phyloP scores from a whole-genome alignment of 805 yeast genomes.

The Starmerella riodocensis region DNA sequence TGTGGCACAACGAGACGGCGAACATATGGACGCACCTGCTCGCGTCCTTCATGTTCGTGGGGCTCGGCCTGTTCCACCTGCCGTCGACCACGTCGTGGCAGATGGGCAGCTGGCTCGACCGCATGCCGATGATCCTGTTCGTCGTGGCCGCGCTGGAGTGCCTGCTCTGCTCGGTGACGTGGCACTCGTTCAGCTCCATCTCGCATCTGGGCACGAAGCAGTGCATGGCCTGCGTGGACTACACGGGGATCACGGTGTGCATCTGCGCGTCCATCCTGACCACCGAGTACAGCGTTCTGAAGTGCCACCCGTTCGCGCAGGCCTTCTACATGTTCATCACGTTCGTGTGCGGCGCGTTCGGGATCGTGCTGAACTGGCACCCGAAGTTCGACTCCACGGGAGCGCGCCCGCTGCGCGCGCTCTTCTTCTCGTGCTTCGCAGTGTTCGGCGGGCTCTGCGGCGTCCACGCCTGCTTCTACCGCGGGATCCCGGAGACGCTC shows the following conservation, averaged over 20 bases:
- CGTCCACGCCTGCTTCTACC: slow-evolving; percentile 38
- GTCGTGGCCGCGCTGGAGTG: slow-evolving; percentile 65
- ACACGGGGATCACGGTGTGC: slow-evolving; percentile 81
- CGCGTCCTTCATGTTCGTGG: slow-evolving; percentile 50
- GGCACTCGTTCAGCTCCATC: slow-evolving; percentile 87
- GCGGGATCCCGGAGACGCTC: slow-evolving; percentile 43
- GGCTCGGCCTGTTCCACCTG: slow-evolving; percentile 45
- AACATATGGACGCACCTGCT: slow-evolving; percentile 87
- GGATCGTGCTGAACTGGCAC: slow-evolving; percentile 80
- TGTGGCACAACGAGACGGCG: slow-evolving; percentile 71
- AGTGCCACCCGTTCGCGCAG: slow-evolving; percentile 40
- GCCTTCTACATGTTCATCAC: slow-evolving; percentile 47
- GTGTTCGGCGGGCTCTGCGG: slow-evolving; percentile 60
- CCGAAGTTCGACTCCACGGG: slow-evolving; percentile 82
- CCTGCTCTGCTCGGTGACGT: slow-evolving; percentile 59
- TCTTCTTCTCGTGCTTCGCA: slow-evolving; percentile 68
- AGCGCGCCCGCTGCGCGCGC: slow-evolving; percentile 62
- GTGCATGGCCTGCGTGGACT: slow-evolving; percentile 84
- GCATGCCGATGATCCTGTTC: slow-evolving; percentile 47
- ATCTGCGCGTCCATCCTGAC: slow-evolving; percentile 82
- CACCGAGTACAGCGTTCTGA: slow-evolving; percentile 68
- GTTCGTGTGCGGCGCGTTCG: slow-evolving; percentile 50
- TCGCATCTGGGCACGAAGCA: slow-evolving; percentile 49
- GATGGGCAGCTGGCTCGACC: slow-evolving; percentile 33
- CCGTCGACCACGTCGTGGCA: slow-evolving; percentile 46